A percentile compares a stretch with the other conserved stretches of the same genome.
These are phyloP conservation scores for Strobilomyces dryophilus DNA, from an alignment of 768 basidiomycete species.

Conservation along the genomic window DNA sequence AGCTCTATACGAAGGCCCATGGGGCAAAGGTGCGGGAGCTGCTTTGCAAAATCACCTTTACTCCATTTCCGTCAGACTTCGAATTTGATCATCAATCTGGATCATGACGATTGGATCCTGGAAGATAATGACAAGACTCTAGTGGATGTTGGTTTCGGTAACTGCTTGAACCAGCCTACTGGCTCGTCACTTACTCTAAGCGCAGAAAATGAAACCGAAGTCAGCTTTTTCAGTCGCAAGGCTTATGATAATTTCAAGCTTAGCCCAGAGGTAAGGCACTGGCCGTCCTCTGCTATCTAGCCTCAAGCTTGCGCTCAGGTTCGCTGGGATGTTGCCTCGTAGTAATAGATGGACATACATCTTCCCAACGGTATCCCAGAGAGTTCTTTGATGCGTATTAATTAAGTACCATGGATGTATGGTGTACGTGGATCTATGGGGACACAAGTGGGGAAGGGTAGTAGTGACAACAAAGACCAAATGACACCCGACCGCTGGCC, in stretches of 20 bases:
- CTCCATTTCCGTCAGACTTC: conserved; percentile 57
- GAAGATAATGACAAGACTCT: conserved; percentile 61
- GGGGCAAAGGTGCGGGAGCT: conserved; percentile 70
- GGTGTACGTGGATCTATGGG: conserved; percentile 28
- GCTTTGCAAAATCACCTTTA: background rate
- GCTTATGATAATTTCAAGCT: conserved; percentile 78
- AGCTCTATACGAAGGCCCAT: conserved; percentile 92
- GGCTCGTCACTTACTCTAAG: background rate
- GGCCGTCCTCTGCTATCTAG: background rate
- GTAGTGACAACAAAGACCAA: conserved; percentile 18
- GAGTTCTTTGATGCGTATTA: conserved; percentile 21
- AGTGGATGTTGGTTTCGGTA: conserved; percentile 74
- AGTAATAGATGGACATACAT: background rate
- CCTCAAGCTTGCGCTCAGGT: conserved; percentile 11
- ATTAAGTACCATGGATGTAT: conserved; percentile 27
- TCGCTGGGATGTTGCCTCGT: conserved; percentile 26
- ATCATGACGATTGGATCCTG: conserved; percentile 92
- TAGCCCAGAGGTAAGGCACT: conserved; percentile 66
- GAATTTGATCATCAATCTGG: conserved; percentile 97
- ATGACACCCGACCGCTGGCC: conserved; percentile 13
- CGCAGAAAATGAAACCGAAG: conserved; percentile 92
- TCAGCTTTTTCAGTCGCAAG: conserved; percentile 82
- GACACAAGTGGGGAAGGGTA: conserved; percentile 20
- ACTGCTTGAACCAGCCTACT: conserved; percentile 24
- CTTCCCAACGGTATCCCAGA: background rate